These are phyloP conservation scores for Colletotrichum graminicola DNA, from an alignment of 2,329 filamentous ascomycete species.

Conservation along the genomic window DNA sequence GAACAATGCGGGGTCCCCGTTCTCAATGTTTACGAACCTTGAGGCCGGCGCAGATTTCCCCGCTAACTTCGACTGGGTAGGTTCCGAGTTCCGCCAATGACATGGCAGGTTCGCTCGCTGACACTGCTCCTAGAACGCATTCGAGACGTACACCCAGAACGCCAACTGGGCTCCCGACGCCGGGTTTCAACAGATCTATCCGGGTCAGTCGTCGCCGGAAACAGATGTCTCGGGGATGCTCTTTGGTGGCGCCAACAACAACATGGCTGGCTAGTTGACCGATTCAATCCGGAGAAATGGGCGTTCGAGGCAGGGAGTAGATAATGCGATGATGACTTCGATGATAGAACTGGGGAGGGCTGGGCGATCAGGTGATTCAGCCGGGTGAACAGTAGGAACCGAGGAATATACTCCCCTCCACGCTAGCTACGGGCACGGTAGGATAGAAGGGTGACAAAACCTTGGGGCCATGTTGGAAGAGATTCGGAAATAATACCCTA, in stretches of 20 bases:
- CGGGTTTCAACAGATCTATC: slow-evolving; percentile 61
- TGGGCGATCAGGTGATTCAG: slow-evolving; percentile 5
- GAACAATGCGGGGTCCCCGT: slow-evolving; percentile 58
- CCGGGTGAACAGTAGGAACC: slow-evolving; percentile 2
- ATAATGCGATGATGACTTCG: slow-evolving; percentile 26
- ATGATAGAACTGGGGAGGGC: slow-evolving; percentile 21
- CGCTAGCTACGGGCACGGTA: slow-evolving; percentile 17
- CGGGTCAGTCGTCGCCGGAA: slow-evolving; percentile 34
- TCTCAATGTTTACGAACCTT: slow-evolving; percentile 66
- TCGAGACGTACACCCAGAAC: slow-evolving; percentile 70
- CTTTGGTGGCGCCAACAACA: slow-evolving; percentile 17
- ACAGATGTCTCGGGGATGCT: slow-evolving; percentile 30
- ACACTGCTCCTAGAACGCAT: slow-evolving; percentile 59
- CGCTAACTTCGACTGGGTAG: slow-evolving; percentile 70
- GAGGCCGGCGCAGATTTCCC: slow-evolving; percentile 54
- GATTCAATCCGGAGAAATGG: neutral
- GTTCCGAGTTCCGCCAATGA: slow-evolving; percentile 43
- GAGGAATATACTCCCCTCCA: slow-evolving; percentile 13
- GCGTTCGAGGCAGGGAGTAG: neutral
- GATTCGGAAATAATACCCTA: slow-evolving; percentile 36
- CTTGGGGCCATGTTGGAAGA: slow-evolving; percentile 3
- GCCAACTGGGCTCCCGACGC: slow-evolving; percentile 66
- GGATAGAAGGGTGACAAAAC: slow-evolving; percentile 2
- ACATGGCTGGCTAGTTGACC: slow-evolving; percentile 33
- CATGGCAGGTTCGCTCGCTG: neutral